Base-by-base conservation (phyloP, 257 asterid genomes). In the Primulina tabacum region DNA sequence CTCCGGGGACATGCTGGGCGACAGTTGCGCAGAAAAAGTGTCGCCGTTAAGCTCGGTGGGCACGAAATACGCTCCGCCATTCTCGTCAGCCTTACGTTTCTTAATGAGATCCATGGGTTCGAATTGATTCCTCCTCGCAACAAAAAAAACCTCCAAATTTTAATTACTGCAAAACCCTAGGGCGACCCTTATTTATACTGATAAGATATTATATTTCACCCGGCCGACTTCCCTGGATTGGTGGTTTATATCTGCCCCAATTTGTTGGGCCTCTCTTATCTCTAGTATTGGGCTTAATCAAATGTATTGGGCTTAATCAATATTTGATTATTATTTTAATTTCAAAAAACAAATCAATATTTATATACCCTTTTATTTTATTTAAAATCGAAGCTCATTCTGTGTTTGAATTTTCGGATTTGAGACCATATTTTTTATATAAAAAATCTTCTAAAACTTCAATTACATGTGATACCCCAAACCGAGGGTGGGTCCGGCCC, bases 41-140 rank as follows among this genome's bases (percentile, higher is more conserved):
- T 58, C 57, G 21, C 3, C 60, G 14, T 62, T 72, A 21, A 75
- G 75, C 35, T 85, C 88, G 1, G 70, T 47, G 32, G 82, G 28
- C 7, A 79, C 35, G 30, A 87, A 50, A 68, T 87, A 89, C 3
- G 78, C 79, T 47, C 77, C 82, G 69, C 98, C 98, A 80, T 90
- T 88, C 65, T 87, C 95, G 71, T 92, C 98, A 65, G 96, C 82
- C 75, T 89, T 92, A 67, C 98, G 96, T 34, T 92, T 92, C 85
- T 92, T 92, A 29, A 86, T 56, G 30, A 88, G 92, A 88, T 92
- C 98, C 96, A 92, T 88, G 38, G 68, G 18, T 26, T 17, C 66
- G 55, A 14, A 9, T 53, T 5, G 20, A 50, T 55, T 62, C 16
- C 38, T 47, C 33, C 33, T 47, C 33, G 68, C 43, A 35, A 67